Evolutionary conservation across 345 rosid species (phyloP), one percentile per base, ranked within the genome.

Genomic region (Eucalyptus brandiana): DNA sequence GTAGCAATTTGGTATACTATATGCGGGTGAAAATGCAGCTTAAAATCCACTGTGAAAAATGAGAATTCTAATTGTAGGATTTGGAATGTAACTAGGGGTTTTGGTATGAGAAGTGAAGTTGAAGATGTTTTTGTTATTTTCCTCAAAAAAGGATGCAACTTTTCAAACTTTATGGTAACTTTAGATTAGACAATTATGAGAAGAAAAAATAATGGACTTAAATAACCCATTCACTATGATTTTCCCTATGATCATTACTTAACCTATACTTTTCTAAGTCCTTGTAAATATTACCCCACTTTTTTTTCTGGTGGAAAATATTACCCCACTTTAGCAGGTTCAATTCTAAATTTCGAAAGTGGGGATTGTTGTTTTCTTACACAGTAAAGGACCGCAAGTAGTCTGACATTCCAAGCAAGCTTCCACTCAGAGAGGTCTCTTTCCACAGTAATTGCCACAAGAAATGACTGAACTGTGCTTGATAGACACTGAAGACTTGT

Each of bases 371-470:
- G 72, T 65, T 65, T 9, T 56, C 88, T 88, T 90, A 91, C 93
- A 86, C 93, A 90, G 37, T 91, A 91, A 83, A 86, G 81, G 3
- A 90, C 48, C 9, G 91, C 89, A 30, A 91, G 50, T 16, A 90
- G 88, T 32, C 69, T 47, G 24, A 89, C 12, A 76, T 90, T 89
- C 89, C 90, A 91, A 34, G 89, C 91, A 4, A 91, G 72, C 88
- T 89, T 90, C 93, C 93, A 92, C 19, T 90, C 80, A 17, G 72
- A 76, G 62, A 86, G 87, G 87, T 92, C 91, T 80, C 88, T 89
- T 80, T 92, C 91, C 86, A 87, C 30, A 30, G 86, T 80, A 86
- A 92, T 56, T 28, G 93, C 93, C 21, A 90, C 87, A 23, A 89
- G 14, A 58, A 92, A 80, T 6, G 91, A 86, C 80, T 89, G 91